Percentiles rank a stretch among this genome's conserved stretches.
These are phyloP conservation scores for Aspergillus sp. DNA, from an alignment of 2,329 filamentous ascomycete genomes.

Conservation along the genomic window DNA sequence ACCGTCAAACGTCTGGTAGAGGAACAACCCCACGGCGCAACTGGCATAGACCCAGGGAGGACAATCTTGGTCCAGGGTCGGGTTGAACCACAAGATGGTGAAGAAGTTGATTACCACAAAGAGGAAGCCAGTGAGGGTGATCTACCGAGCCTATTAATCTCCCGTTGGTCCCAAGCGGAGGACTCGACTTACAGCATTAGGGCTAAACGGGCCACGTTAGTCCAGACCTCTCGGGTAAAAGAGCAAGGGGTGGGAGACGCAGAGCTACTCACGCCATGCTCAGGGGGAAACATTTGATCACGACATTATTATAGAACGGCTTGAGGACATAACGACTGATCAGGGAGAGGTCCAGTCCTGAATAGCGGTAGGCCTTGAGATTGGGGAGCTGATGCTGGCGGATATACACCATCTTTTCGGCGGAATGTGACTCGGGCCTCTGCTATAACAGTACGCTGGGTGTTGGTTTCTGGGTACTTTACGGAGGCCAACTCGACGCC, in stretches of 20 bases:
- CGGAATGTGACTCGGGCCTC: background rate
- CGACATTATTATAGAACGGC: conserved; percentile 93
- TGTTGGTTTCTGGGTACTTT: background rate
- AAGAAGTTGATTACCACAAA: conserved; percentile 89
- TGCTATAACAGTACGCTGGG: too few species aligned
- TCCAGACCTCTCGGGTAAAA: conserved; percentile 5
- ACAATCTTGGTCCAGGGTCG: conserved; percentile 89
- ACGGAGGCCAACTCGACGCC: too few species aligned
- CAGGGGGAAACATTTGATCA: conserved; percentile 93
- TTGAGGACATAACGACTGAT: conserved; percentile 92
- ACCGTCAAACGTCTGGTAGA: conserved; percentile 98
- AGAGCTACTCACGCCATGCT: conserved; percentile 71
- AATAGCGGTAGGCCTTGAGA: conserved; percentile 95
- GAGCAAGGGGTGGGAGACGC: conserved; percentile 2
- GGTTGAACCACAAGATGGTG: conserved; percentile 93
- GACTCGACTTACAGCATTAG: conserved; percentile 47
- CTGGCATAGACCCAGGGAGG: conserved; percentile 92
- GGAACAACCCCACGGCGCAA: conserved; percentile 84
- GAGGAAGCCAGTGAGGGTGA: conserved; percentile 84
- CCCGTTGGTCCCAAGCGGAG: conserved; percentile 2
- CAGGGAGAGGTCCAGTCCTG: conserved; percentile 83
- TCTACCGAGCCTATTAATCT: conserved; percentile 45
- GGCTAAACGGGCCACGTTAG: conserved; percentile 32
- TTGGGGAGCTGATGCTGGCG: conserved; percentile 85
- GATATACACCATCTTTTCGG: conserved; percentile 80